Evolutionary conservation across 2,329 filamentous ascomycete species (phyloP).

Genomic region (Leptographium galeiforme): DNA sequence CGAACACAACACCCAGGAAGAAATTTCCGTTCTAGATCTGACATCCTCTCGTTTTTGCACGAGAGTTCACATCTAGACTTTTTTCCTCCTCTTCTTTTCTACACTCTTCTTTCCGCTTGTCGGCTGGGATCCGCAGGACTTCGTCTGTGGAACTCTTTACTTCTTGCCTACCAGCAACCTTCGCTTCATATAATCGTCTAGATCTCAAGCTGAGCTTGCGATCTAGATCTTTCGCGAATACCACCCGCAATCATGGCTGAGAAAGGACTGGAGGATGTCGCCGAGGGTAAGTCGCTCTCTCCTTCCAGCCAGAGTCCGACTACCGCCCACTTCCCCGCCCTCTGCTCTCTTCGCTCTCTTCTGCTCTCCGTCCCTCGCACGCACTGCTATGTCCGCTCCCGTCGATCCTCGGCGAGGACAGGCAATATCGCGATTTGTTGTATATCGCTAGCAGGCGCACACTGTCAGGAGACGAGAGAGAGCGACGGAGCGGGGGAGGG

Average conservation of each 20-base stretch:
- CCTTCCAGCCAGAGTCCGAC: neutral
- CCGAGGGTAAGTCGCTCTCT: slow-evolving; percentile 61
- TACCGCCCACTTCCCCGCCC: neutral
- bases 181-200: slow-evolving; percentile 28
- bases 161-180: slow-evolving; percentile 24
- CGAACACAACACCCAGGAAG: neutral
- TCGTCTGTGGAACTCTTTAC: slow-evolving; percentile 18
- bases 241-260: slow-evolving; percentile 92
- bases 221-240: slow-evolving; percentile 45
- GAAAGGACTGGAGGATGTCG: slow-evolving; percentile 96
- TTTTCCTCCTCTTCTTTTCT: slow-evolving; percentile 2
- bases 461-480: neutral
- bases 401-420: neutral
- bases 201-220: slow-evolving; percentile 71
- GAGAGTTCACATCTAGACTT: slow-evolving; percentile 2
- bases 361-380: neutral
- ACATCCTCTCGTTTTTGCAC: slow-evolving; percentile 7
- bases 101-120: slow-evolving; percentile 12
- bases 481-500: neutral
- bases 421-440: neutral
- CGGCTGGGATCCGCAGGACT: slow-evolving; percentile 17
- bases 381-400: neutral
- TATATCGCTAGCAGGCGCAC: neutral
- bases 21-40: slow-evolving; percentile 3
- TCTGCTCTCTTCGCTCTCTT: neutral